A percentile compares a stretch with the other conserved stretches of the same genome.
Evolutionary conservation across 129 eudicot genomes (phyloP).

Genomic region (Saussurea involucrata): DNA sequence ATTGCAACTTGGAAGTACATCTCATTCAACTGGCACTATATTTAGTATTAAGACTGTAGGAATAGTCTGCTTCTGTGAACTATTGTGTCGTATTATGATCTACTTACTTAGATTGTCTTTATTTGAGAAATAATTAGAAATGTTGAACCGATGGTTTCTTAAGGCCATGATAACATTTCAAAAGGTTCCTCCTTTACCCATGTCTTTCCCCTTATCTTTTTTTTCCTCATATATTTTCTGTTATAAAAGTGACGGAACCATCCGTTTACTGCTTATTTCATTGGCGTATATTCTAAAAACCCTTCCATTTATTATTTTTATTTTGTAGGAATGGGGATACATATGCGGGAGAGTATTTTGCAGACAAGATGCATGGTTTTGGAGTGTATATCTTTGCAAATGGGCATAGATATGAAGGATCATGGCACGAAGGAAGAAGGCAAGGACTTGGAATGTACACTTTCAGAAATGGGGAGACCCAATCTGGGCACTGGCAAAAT

Average conservation of each 20-base stretch:
- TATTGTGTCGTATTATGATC: no score
- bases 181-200: not conserved
- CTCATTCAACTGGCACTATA: not conserved
- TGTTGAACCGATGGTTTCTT: no score
- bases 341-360: conserved; percentile 96
- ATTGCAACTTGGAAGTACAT: not conserved
- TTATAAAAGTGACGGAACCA: not conserved
- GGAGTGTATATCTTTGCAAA: conserved; percentile 87
- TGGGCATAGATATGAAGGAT: conserved; percentile 95
- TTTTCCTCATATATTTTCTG: not conserved
- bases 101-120: no score
- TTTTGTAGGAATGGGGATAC: conserved; percentile 74
- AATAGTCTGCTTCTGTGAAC: not conserved
- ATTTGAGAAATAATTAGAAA: no score
- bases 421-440: conserved; percentile 98
- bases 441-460: conserved; percentile 97
- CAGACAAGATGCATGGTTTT: conserved; percentile 99
- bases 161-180: not conserved
- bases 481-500: conserved; percentile 94
- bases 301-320: not conserved
- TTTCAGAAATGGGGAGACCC: conserved; percentile 89
- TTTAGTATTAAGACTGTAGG: not conserved
- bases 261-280: not conserved
- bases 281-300: not conserved
- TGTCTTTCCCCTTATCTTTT: not conserved